Conservation (phyloP, 2,329 filamentous ascomycete species). For the Geosmithia flava region DNA sequence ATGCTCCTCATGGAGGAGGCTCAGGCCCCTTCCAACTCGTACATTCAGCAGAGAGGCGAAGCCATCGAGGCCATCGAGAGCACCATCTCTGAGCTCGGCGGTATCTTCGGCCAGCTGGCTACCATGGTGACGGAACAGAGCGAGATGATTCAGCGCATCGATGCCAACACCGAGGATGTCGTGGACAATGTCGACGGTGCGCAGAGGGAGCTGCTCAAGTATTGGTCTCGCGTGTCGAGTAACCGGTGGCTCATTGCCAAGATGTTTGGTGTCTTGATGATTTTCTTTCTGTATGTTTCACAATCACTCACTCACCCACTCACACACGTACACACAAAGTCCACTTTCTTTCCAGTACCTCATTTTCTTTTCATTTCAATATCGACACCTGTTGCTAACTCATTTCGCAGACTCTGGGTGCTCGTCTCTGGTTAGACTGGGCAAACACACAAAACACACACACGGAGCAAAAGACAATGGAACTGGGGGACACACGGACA, state of each 20-base stretch:
- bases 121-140: slow-evolving; percentile 96
- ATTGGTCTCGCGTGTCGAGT: slow-evolving; percentile 87
- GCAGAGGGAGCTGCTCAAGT: slow-evolving; percentile 89
- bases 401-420: slow-evolving; percentile 22
- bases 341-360: neutral
- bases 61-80: slow-evolving; percentile 95
- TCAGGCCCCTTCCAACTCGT: slow-evolving; percentile 71
- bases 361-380: slow-evolving; percentile 3
- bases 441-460: neutral
- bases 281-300: slow-evolving; percentile 59
- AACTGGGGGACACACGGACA: neutral
- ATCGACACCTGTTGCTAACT: neutral
- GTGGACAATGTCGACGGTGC: slow-evolving; percentile 98
- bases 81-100: slow-evolving; percentile 83
- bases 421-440: slow-evolving; percentile 17
- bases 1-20: slow-evolving; percentile 94
- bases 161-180: slow-evolving; percentile 94
- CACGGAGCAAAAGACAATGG: neutral
- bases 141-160: slow-evolving; percentile 94
- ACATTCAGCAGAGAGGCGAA: slow-evolving; percentile 87
- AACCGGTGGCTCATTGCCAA: slow-evolving; percentile 92
- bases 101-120: slow-evolving; percentile 86
- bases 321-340: too few species aligned
- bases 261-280: slow-evolving; percentile 76
- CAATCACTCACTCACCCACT: too few species aligned